A percentile compares a stretch with the other conserved stretches of the same genome.
Evolutionary conservation across 208 protist genomes (phyloP).

Genomic region (Leishmania braziliensis): DNA sequence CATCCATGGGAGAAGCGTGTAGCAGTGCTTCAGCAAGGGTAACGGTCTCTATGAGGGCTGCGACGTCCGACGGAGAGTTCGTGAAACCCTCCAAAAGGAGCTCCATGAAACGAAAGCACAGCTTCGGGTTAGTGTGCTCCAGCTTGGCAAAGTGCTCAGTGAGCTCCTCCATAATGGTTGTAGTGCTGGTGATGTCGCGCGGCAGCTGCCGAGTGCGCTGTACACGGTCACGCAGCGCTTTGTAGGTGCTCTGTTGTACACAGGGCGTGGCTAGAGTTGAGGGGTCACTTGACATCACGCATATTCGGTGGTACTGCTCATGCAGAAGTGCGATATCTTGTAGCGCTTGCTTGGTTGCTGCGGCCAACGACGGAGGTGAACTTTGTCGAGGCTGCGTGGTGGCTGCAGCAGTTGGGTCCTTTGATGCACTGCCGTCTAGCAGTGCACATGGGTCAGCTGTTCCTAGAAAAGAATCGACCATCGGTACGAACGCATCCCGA

Average conservation of each 20-base stretch:
- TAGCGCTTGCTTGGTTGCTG: slow-evolving; percentile 12
- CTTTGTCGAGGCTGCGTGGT: not conserved
- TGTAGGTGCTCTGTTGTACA: not conserved
- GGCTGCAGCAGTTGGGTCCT: not conserved
- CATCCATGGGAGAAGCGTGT: not conserved
- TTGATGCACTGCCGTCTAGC: not conserved
- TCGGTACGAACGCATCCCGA: slow-evolving; percentile 3
- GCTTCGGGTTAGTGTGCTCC: slow-evolving; percentile 9
- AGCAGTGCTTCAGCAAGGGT: slow-evolving; percentile 17
- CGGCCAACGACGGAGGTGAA: not conserved
- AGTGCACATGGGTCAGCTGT: not conserved
- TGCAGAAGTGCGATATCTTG: slow-evolving; percentile 20
- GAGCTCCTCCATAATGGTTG: slow-evolving; percentile 17
- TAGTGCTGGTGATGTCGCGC: slow-evolving; percentile 12
- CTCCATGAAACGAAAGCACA: slow-evolving; percentile 22
- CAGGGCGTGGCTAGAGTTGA: not conserved
- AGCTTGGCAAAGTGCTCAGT: slow-evolving; percentile 20
- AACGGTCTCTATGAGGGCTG: slow-evolving; percentile 13
- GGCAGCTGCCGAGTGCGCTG: slow-evolving; percentile 21
- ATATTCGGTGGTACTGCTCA: not conserved
- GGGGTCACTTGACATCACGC: not conserved
- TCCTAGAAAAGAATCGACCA: not conserved
- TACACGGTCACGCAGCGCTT: slow-evolving; percentile 5
- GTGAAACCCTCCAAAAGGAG: slow-evolving; percentile 25
- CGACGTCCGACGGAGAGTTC: slow-evolving; percentile 16